A percentile compares a stretch with the other conserved stretches of the same genome.
These are phyloP conservation scores for Botryobasidium botryosum DNA, from an alignment of 768 basidiomycete species.

Conservation along the genomic window DNA sequence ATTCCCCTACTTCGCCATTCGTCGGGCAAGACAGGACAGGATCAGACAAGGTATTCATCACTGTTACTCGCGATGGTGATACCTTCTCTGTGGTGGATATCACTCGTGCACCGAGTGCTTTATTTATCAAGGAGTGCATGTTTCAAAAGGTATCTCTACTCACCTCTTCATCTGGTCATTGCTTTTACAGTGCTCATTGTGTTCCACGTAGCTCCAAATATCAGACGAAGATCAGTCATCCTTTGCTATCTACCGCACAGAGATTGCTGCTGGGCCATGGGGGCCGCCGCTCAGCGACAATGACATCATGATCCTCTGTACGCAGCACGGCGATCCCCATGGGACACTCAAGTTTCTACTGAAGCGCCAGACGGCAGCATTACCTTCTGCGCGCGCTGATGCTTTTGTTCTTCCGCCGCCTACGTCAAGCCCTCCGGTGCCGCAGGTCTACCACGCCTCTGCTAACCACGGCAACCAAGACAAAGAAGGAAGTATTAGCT, in stretches of 20 bases:
- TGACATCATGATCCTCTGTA: conserved; percentile 52
- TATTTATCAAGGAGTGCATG: conserved; percentile 61
- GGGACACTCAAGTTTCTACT: conserved; percentile 78
- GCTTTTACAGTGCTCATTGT: conserved; percentile 6
- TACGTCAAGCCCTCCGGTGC: conserved; percentile 42
- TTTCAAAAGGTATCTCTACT: conserved; percentile 44
- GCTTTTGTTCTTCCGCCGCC: conserved; percentile 33
- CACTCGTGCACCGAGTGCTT: conserved; percentile 42
- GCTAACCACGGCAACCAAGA: too few species aligned
- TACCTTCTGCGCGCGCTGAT: too few species aligned
- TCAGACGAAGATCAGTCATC: conserved; percentile 65
- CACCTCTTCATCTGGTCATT: neutral
- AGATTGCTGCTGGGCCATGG: conserved; percentile 66
- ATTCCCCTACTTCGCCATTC: conserved; percentile 2
- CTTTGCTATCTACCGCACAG: conserved; percentile 73
- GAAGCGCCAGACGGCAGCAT: conserved; percentile 28
- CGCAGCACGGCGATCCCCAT: conserved; percentile 51
- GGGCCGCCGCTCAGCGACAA: conserved; percentile 58
- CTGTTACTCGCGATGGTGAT: conserved; percentile 8
- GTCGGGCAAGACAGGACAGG: neutral
- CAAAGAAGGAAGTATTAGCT: too few species aligned
- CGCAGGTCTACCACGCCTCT: conserved; percentile 28
- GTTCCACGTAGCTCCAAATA: conserved; percentile 43
- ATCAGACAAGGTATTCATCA: conserved; percentile 8
- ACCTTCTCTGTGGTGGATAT: conserved; percentile 35